A percentile compares a stretch with the other conserved stretches of the same genome.
Evolutionary conservation across 2,329 filamentous ascomycete species (phyloP).

Genomic region (Sarocladium brachiariae): DNA sequence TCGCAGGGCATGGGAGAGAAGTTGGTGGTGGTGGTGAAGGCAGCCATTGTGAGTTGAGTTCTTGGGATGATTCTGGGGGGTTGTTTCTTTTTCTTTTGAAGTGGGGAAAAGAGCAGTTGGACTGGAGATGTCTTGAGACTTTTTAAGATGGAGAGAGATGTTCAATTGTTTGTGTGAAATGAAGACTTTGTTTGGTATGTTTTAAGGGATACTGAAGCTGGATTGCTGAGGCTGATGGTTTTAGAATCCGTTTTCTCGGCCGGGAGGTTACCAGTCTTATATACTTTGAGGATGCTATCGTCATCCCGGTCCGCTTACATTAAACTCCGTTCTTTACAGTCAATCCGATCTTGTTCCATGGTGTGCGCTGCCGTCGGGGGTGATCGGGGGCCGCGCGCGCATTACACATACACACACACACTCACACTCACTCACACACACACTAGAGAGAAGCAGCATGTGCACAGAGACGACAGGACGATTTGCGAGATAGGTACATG

Average conservation of each 20-base stretch:
- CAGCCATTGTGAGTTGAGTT: constrained; percentile 26
- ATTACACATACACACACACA: neutral
- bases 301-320: neutral
- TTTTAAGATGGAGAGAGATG: neutral
- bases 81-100: too few relatives aligned
- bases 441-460: too few relatives aligned
- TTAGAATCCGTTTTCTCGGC: constrained; percentile 1
- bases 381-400: too few relatives aligned
- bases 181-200: neutral
- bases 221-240: neutral
- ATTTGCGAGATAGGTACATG: neutral
- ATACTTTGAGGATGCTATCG: neutral
- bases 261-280: neutral
- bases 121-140: too few relatives aligned
- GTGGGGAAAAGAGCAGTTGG: too few relatives aligned
- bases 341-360: neutral
- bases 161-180: neutral
- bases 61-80: constrained; percentile 14
- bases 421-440: too few relatives aligned
- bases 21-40: constrained; percentile 36
- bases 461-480: too few relatives aligned
- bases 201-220: neutral
- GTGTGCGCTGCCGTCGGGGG: neutral
- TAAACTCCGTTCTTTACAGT: neutral
- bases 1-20: constrained; percentile 28